Base-by-base conservation (phyloP, 1,284 basidiomycete genomes). In the Porogramme epimiltina region DNA sequence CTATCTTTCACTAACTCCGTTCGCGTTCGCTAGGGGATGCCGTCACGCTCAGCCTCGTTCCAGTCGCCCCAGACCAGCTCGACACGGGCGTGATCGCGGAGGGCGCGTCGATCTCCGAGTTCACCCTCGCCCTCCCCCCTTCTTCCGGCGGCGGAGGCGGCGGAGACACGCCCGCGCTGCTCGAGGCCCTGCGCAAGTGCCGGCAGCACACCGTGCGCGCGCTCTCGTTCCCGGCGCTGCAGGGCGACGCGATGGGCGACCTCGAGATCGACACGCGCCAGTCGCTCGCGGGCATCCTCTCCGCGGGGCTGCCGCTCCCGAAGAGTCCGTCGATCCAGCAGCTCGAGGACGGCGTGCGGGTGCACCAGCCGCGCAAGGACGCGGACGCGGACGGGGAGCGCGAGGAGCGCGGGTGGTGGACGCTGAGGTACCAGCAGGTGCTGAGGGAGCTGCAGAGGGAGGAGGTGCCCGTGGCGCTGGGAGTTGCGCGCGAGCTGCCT, bases 331-430 rank as follows among this genome's bases (percentile, higher is more conserved):
- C 84, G 0, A 66, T 79, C 49, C 84, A 85, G 56, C 60, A 79
- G 9, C 68, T 68, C 1, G 75, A 75, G 34, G 60, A 60, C 0
- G 43, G 70, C 47, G 54, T 58, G 10, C 28, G 28, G 13, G 13
- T 6, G 13, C 34, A 37, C 8, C 13, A 13, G 34, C n/a, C 5
- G 6, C 10, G 13, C 13, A 13, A 6, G 9, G 16, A 37, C 6
- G 9, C n/a, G 34, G 34, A 18, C 34, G 68, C 66, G 23, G 67
- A 72, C 45, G 73, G 74, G 47, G 89, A 91, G 62, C 69, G 87
- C 37, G 85, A 90, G 64, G 87, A 91, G 60, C 75, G 89, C 1
- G 85, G 81, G 3, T 92, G 88, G 87, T 92, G 90, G 89, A 77
- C 83, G 3, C 62, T 85, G 46, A 73, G 87, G 39, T 91, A 91